phyloP scores from a whole-genome alignment of 176 grass and related monocot genomes.

The Tillandsia leiboldiana region DNA sequence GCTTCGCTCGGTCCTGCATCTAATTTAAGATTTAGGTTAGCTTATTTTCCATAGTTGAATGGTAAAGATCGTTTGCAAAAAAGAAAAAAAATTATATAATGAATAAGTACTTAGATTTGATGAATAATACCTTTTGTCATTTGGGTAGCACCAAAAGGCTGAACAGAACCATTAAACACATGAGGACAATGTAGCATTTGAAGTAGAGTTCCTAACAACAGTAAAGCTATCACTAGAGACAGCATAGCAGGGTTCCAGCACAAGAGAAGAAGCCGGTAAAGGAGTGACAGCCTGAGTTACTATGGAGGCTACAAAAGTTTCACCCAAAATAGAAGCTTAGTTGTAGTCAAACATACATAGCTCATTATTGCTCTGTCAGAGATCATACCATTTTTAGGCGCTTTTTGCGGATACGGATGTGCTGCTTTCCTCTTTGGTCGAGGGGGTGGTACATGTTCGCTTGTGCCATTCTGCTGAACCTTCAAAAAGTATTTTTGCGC shows the following conservation, averaged over 20 bases:
- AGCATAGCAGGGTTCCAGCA: conserved; percentile 37
- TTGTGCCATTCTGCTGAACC: conserved; percentile 72
- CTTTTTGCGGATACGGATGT: conserved; percentile 98
- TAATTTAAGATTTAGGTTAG: conserved; percentile 9
- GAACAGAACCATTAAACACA: conserved; percentile 22
- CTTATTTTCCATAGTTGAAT: neutral
- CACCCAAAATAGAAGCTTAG: conserved; percentile 2
- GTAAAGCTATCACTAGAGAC: conserved; percentile 26
- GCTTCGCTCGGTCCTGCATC: conserved; percentile 15
- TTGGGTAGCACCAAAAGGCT: conserved; percentile 26
- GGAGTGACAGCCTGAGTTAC: conserved; percentile 20
- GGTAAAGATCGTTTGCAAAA: conserved; percentile 12
- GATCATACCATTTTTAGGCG: conserved; percentile 53
- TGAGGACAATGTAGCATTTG: conserved; percentile 27
- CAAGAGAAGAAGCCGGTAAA: conserved; percentile 25
- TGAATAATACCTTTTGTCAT: conserved; percentile 31
- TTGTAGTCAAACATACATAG: neutral
- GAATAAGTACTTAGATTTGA: neutral
- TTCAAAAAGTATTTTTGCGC: conserved; percentile 97
- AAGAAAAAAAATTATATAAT: neutral
- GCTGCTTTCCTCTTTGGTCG: conserved; percentile 91
- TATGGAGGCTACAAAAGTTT: conserved; percentile 5
- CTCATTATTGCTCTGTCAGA: neutral
- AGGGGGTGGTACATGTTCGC: conserved; percentile 88
- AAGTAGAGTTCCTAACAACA: conserved; percentile 16